These are phyloP conservation scores for Suillus fuscotomentosus DNA, from an alignment of 768 basidiomycete species.

Conservation along the genomic window DNA sequence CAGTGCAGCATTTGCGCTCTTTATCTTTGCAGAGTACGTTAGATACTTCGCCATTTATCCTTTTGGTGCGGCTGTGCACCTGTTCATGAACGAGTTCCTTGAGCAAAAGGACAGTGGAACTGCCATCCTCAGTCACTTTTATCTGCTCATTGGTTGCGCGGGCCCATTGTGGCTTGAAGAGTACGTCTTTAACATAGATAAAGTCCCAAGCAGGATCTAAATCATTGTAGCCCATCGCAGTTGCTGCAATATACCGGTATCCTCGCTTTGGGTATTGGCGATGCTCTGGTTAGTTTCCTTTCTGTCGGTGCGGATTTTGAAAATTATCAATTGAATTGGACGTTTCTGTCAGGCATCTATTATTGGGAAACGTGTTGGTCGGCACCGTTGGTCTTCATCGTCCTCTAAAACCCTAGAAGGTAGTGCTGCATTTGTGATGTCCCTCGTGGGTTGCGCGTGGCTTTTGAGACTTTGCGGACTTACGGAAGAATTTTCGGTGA, in stretches of 20 bases:
- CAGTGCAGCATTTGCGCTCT: conserved; percentile 91
- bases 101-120: conserved; percentile 95
- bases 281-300: conserved; percentile 70
- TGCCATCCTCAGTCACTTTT: conserved; percentile 96
- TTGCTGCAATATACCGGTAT: conserved; percentile 81
- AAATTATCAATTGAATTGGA: not conserved
- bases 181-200: conserved; percentile 27
- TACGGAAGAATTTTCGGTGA: conserved; percentile 75
- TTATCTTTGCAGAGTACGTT: conserved; percentile 95
- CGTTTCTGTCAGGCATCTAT: conserved; percentile 73
- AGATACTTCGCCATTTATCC: conserved; percentile 99
- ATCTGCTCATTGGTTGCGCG: conserved; percentile 93
- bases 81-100: conserved; percentile 97
- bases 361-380: conserved; percentile 82
- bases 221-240: conserved; percentile 38
- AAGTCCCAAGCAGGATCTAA: conserved; percentile 6
- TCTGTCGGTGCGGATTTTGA: too few relatives aligned
- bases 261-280: conserved; percentile 87
- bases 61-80: conserved; percentile 87
- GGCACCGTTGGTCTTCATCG: conserved; percentile 78
- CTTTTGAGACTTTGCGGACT: conserved; percentile 68
- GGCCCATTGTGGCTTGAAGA: conserved; percentile 92
- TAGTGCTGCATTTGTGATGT: conserved; percentile 74
- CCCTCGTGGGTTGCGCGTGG: conserved; percentile 70
- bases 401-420: conserved; percentile 92